These are phyloP conservation scores for Quercus suber DNA, from an alignment of 306 rosid species.

Conservation along the genomic window DNA sequence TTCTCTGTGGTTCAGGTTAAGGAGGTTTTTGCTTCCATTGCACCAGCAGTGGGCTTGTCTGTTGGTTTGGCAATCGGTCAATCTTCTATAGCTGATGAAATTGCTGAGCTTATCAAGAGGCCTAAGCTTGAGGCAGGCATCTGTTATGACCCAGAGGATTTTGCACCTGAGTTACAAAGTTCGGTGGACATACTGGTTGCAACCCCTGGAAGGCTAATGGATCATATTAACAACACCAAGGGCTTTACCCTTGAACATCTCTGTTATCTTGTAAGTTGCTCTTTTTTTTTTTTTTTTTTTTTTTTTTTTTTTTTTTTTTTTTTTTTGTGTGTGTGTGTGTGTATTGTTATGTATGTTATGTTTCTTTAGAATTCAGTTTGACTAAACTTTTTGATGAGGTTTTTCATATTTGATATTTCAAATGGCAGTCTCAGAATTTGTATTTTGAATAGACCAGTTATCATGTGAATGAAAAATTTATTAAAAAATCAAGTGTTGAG, in stretches of 20 bases:
- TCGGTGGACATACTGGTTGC: slow-evolving; percentile 91
- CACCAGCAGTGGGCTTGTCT: slow-evolving; percentile 67
- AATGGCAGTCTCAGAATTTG: neutral
- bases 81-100: slow-evolving; percentile 72
- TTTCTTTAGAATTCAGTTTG: neutral
- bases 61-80: slow-evolving; percentile 93
- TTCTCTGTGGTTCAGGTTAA: slow-evolving; percentile 36
- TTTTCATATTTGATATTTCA: neutral
- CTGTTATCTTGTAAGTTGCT: slow-evolving; percentile 73
- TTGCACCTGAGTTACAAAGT: slow-evolving; percentile 35
- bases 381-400: neutral
- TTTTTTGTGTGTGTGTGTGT: too few relatives aligned
- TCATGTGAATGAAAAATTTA: neutral
- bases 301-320: too few relatives aligned
- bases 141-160: slow-evolving; percentile 52
- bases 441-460: neutral
- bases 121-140: slow-evolving; percentile 58
- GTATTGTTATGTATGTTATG: neutral
- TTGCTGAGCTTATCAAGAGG: slow-evolving; percentile 50
- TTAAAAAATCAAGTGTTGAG: too few relatives aligned
- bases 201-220: slow-evolving; percentile 92
- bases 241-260: slow-evolving; percentile 95
- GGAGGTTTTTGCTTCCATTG: slow-evolving; percentile 67
- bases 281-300: neutral
- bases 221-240: slow-evolving; percentile 66